phyloP scores from a whole-genome alignment of 495 filamentous ascomycete species.

The Staphylotrichum longicolle region DNA sequence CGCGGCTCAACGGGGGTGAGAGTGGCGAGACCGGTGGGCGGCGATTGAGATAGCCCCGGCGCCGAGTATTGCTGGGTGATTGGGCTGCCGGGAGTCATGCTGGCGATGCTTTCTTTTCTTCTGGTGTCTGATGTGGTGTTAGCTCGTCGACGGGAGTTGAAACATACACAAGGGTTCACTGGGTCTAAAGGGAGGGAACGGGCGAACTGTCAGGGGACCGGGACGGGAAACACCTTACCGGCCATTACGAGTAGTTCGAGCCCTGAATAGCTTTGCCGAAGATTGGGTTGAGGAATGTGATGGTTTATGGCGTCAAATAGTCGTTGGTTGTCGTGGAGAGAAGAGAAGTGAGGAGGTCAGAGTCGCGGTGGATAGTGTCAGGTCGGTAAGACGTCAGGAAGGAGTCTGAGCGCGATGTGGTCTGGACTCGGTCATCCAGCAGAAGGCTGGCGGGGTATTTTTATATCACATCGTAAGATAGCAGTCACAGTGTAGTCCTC shows the following conservation, averaged over 20 bases:
- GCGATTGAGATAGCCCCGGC: not conserved
- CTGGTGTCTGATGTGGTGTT: constrained; percentile 9
- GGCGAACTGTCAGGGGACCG: not conserved
- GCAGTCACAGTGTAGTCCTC: not conserved
- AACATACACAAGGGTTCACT: too few species aligned
- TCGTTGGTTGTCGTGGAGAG: not conserved
- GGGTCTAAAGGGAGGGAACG: not conserved
- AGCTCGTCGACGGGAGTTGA: not conserved
- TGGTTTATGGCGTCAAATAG: not conserved
- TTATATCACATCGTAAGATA: not conserved
- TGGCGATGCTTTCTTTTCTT: constrained; percentile 12
- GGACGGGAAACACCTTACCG: constrained; percentile 3
- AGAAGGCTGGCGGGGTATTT: not conserved
- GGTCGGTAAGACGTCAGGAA: constrained; percentile 4
- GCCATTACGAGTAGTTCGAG: not conserved
- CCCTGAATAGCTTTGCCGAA: too few species aligned
- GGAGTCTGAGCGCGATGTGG: constrained; percentile 1
- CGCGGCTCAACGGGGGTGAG: too few species aligned
- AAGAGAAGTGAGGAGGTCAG: not conserved
- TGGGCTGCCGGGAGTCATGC: constrained; percentile 9
- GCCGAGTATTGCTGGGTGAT: constrained; percentile 2
- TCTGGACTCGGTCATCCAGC: not conserved
- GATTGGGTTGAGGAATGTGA: not conserved
- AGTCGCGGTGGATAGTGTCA: not conserved
- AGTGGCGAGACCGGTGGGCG: too few species aligned